phyloP scores from a whole-genome alignment of 805 yeast species.

The Pachysolen tannophilus region DNA sequence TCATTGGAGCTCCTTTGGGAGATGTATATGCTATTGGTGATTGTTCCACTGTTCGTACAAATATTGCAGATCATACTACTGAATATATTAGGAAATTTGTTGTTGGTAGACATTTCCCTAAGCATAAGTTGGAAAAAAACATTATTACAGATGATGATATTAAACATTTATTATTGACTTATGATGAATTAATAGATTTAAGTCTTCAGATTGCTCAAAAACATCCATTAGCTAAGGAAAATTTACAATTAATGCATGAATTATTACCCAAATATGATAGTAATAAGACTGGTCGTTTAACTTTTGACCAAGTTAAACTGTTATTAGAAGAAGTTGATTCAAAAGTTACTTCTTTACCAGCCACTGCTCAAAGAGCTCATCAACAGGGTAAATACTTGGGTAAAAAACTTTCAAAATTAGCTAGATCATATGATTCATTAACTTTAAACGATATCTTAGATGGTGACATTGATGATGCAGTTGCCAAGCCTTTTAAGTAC shows the following conservation, averaged over 20 bases:
- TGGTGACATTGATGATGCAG: slow-evolving; percentile 48
- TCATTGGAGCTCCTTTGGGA: slow-evolving; percentile 58
- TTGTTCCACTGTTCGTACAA: slow-evolving; percentile 59
- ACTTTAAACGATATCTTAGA: slow-evolving; percentile 37
- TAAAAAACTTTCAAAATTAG: slow-evolving; percentile 46
- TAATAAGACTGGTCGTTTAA: slow-evolving; percentile 38
- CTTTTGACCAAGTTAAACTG: slow-evolving; percentile 41
- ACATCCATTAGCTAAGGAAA: slow-evolving; percentile 53
- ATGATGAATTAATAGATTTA: slow-evolving; percentile 40
- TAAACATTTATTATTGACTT: slow-evolving; percentile 36
- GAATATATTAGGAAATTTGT: slow-evolving; percentile 40
- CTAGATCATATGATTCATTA: slow-evolving; percentile 34
- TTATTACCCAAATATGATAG: slow-evolving; percentile 45
- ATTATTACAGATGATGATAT: slow-evolving; percentile 44
- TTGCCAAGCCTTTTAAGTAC: slow-evolving; percentile 52
- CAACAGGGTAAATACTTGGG: slow-evolving; percentile 67
- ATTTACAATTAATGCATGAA: slow-evolving; percentile 40
- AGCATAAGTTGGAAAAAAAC: slow-evolving; percentile 19
- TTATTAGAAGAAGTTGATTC: slow-evolving; percentile 49
- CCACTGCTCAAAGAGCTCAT: slow-evolving; percentile 67
- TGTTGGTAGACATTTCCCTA: slow-evolving; percentile 31
- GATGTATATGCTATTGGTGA: slow-evolving; percentile 70
- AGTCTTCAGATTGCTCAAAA: slow-evolving; percentile 38
- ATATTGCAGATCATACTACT: slow-evolving; percentile 46
- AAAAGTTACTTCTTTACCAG: slow-evolving; percentile 60